These are phyloP conservation scores for Fimicolochytrium jonesii DNA, from an alignment of 192 early-diverging fungal genomes.

Conservation along the genomic window DNA sequence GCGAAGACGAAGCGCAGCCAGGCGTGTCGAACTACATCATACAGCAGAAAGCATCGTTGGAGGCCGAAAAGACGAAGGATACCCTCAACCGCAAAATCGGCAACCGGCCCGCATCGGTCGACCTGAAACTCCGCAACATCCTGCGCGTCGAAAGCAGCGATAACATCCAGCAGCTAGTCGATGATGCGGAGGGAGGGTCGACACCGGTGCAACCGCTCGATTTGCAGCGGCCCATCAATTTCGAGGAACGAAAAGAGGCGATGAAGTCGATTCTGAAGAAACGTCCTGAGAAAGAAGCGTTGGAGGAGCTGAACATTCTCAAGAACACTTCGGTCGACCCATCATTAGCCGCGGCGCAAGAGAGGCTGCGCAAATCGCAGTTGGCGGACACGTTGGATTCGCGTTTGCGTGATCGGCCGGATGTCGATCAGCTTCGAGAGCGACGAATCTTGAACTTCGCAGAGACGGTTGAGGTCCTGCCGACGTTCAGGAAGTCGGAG, in stretches of 20 bases:
- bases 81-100: slow-evolving; percentile 33
- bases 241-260: slow-evolving; percentile 30
- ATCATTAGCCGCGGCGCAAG: slow-evolving; percentile 39
- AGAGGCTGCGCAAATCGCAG: slow-evolving; percentile 36
- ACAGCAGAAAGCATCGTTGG: slow-evolving; percentile 38
- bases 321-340: slow-evolving; percentile 39
- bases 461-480: slow-evolving; percentile 56
- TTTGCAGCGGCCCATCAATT: slow-evolving; percentile 28
- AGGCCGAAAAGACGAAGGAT: slow-evolving; percentile 47
- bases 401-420: slow-evolving; percentile 47
- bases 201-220: slow-evolving; percentile 8
- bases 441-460: slow-evolving; percentile 37
- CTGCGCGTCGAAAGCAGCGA: slow-evolving; percentile 31
- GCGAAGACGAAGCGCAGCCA: slow-evolving; percentile 36
- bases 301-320: slow-evolving; percentile 53
- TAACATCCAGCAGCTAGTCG: neutral
- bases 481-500: slow-evolving; percentile 61
- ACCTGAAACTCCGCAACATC: slow-evolving; percentile 54
- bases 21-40: slow-evolving; percentile 38
- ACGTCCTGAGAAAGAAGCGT: slow-evolving; percentile 43
- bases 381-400: slow-evolving; percentile 41
- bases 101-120: slow-evolving; percentile 43
- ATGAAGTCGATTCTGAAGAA: slow-evolving; percentile 48
- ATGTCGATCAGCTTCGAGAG: slow-evolving; percentile 37
- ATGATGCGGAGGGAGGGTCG: neutral